Evolutionary conservation across 73 alveolate species (phyloP).

Genomic region (Symbiodinium pilosum): DNA sequence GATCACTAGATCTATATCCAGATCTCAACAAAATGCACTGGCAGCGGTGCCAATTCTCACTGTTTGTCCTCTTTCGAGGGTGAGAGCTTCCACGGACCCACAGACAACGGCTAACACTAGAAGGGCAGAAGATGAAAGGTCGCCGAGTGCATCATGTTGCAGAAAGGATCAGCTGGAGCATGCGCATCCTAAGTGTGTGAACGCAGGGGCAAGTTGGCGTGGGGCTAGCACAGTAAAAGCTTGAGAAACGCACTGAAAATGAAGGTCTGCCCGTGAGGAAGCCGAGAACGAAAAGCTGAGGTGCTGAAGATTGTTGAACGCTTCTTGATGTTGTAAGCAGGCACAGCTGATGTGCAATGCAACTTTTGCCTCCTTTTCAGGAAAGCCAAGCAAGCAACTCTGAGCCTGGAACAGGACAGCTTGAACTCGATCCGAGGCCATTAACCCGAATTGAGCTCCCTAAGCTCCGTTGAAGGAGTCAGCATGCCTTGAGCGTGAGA

Average conservation of each 20-base stretch:
- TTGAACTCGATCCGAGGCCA: neutral
- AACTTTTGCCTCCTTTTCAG: neutral
- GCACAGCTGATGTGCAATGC: neutral
- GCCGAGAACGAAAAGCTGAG: neutral
- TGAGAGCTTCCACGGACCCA: neutral
- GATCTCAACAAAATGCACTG: too few relatives aligned
- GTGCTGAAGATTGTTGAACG: too few relatives aligned
- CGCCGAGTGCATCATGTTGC: too few relatives aligned
- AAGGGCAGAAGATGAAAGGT: too few relatives aligned
- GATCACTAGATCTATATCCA: too few relatives aligned
- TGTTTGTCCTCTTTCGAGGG: neutral
- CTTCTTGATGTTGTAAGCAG: too few relatives aligned
- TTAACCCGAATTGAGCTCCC: neutral
- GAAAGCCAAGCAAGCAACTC: neutral
- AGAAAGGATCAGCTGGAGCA: too few relatives aligned
- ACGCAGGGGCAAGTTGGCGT: too few relatives aligned
- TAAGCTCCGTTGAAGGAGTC: neutral
- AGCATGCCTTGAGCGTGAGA: neutral
- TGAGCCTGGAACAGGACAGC: neutral
- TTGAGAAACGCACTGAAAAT: too few relatives aligned
- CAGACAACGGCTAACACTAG: neutral
- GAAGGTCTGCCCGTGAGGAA: neutral
- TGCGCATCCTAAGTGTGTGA: too few relatives aligned
- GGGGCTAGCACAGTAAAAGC: too few relatives aligned
- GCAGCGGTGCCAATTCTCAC: too few relatives aligned